A percentile compares a stretch with the other conserved stretches of the same genome.
Evolutionary conservation across 2,329 filamentous ascomycete species (phyloP).

Genomic region (Fusarium sp.): DNA sequence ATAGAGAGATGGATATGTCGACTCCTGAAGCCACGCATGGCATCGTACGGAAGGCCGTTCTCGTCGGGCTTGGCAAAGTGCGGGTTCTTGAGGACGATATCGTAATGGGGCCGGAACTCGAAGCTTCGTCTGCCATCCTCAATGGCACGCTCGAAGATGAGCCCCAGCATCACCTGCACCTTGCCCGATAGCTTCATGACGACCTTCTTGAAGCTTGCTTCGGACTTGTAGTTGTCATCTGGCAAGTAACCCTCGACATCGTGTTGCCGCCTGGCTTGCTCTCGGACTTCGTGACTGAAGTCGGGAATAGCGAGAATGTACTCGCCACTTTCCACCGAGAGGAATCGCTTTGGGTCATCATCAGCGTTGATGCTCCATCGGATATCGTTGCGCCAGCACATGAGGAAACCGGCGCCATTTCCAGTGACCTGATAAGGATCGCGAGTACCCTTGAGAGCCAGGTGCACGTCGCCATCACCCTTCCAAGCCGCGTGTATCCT

Average conservation of each 20-base stretch:
- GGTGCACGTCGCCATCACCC: constrained; percentile 93
- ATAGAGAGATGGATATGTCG: constrained; percentile 97
- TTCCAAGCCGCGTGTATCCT: constrained; percentile 91
- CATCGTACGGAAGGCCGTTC: constrained; percentile 77
- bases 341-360: constrained; percentile 90
- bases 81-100: constrained; percentile 87
- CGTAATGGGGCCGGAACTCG: constrained; percentile 91
- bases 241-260: constrained; percentile 71
- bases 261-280: constrained; percentile 63
- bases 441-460: constrained; percentile 89
- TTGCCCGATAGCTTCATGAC: constrained; percentile 98
- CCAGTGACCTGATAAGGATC: constrained; percentile 95
- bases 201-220: constrained; percentile 96
- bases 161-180: constrained; percentile 89
- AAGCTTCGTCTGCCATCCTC: constrained; percentile 81
- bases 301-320: constrained; percentile 96
- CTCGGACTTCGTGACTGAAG: constrained; percentile 87
- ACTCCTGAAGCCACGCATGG: constrained; percentile 96
- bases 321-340: constrained; percentile 95
- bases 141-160: constrained; percentile 91
- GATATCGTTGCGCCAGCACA: constrained; percentile 98
- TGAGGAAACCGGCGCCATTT: constrained; percentile 92
- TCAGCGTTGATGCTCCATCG: constrained; percentile 86
- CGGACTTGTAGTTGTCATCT: constrained; percentile 74
- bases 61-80: constrained; percentile 74